phyloP scores from a whole-genome alignment of 2,329 filamentous ascomycete species.

The Aspergillus phoenicis region DNA sequence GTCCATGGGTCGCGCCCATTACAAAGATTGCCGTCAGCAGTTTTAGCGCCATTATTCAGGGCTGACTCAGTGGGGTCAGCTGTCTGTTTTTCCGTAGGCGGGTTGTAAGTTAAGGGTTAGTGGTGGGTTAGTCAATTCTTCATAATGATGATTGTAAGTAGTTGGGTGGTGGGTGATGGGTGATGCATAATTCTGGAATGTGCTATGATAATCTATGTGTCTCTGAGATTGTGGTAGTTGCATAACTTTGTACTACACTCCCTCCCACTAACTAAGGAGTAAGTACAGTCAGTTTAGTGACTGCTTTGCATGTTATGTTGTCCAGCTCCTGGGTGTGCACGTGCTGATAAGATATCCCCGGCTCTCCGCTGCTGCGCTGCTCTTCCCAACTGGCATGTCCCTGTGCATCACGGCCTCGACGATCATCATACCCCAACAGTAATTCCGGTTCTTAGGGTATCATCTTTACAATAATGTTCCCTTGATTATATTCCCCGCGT shows the following conservation, averaged over 20 bases:
- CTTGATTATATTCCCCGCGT: not conserved
- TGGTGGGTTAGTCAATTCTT: not conserved
- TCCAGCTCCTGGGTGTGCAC: slow-evolving; percentile 1
- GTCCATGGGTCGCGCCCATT: slow-evolving; percentile 4
- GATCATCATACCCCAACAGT: not conserved
- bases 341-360: slow-evolving; percentile 23
- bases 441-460: not conserved
- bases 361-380: not conserved
- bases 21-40: slow-evolving; percentile 35
- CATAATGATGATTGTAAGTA: not conserved
- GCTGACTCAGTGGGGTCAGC: not conserved
- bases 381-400: slow-evolving; percentile 21
- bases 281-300: not conserved
- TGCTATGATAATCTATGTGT: too few relatives aligned
- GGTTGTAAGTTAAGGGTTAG: not conserved
- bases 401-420: not conserved
- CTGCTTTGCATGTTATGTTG: too few relatives aligned
- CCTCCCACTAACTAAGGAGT: not conserved
- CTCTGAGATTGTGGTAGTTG: too few relatives aligned
- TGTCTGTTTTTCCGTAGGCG: too few relatives aligned
- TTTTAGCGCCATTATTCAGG: slow-evolving; percentile 6
- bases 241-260: too few relatives aligned
- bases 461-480: not conserved
- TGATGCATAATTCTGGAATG: not conserved
- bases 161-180: not conserved